A percentile compares a stretch with the other conserved stretches of the same genome.
phyloP scores from a whole-genome alignment of 148 eudicot species.

The Rhododendron mucronatum region DNA sequence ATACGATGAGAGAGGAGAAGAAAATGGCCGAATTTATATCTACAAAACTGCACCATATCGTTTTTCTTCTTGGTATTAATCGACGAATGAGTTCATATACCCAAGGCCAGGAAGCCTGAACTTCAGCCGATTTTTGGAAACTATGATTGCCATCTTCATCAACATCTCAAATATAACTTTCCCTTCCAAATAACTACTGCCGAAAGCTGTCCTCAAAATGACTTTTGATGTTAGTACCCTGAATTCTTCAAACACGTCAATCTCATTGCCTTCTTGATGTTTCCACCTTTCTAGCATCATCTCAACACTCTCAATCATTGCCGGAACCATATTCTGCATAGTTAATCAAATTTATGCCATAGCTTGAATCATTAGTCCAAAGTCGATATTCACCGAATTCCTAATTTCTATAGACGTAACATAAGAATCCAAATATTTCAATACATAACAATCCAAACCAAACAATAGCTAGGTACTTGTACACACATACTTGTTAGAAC shows the following conservation, averaged over 20 bases:
- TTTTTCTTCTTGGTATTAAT: no score
- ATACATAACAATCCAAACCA: no score
- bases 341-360: background rate
- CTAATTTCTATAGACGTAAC: no score
- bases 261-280: slow-evolving; percentile 12
- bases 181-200: slow-evolving; percentile 20
- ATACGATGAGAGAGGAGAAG: no score
- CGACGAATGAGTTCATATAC: background rate
- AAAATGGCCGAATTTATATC: no score
- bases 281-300: slow-evolving; percentile 23
- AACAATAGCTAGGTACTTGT: no score
- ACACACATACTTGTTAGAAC: slow-evolving; percentile 1
- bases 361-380: no score
- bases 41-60: no score
- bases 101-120: background rate
- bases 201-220: slow-evolving; percentile 17
- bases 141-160: background rate
- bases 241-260: slow-evolving; percentile 16
- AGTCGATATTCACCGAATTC: no score
- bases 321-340: slow-evolving; percentile 21
- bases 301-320: slow-evolving; percentile 15
- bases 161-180: slow-evolving; percentile 18
- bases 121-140: background rate
- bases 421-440: no score
- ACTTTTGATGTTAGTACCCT: slow-evolving; percentile 8